These are phyloP conservation scores for Colletotrichum graminicola DNA, from an alignment of 2,329 filamentous ascomycete genomes.

Conservation along the genomic window DNA sequence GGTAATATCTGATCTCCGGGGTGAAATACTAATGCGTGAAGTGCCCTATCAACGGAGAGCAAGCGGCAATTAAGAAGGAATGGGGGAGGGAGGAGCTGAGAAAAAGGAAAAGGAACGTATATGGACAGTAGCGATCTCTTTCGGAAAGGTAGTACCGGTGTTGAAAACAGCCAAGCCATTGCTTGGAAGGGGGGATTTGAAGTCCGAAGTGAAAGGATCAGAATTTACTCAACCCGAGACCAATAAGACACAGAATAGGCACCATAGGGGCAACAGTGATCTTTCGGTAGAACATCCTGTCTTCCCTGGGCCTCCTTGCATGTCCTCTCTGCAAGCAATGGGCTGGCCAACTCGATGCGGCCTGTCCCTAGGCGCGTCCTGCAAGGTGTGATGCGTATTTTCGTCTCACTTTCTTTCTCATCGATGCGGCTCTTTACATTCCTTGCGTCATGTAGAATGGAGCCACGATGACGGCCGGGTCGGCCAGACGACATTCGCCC, in stretches of 20 bases:
- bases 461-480: not conserved
- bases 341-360: not conserved
- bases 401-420: not conserved
- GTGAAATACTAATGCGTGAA: slow-evolving; percentile 2
- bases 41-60: slow-evolving; percentile 5
- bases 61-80: not conserved
- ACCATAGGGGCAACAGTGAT: not conserved
- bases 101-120: not conserved
- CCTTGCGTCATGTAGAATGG: not conserved
- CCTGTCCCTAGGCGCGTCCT: not conserved
- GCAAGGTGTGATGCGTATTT: not conserved
- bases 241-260: not conserved
- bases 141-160: not conserved
- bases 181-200: not conserved
- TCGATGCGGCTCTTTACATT: slow-evolving; percentile 6
- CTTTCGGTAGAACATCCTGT: not conserved
- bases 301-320: slow-evolving; percentile 11
- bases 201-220: not conserved
- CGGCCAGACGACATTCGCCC: not conserved
- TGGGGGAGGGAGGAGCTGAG: not conserved
- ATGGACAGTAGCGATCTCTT: not conserved
- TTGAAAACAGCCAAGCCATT: slow-evolving; percentile 3
- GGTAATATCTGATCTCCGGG: slow-evolving; percentile 10
- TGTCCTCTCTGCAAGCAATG: not conserved
- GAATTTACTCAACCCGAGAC: not conserved